Percentiles rank a stretch among this genome's conserved stretches.
Evolutionary conservation across 176 grass and related monocot species (phyloP).

Genomic region (Cenchrus purpureus): DNA sequence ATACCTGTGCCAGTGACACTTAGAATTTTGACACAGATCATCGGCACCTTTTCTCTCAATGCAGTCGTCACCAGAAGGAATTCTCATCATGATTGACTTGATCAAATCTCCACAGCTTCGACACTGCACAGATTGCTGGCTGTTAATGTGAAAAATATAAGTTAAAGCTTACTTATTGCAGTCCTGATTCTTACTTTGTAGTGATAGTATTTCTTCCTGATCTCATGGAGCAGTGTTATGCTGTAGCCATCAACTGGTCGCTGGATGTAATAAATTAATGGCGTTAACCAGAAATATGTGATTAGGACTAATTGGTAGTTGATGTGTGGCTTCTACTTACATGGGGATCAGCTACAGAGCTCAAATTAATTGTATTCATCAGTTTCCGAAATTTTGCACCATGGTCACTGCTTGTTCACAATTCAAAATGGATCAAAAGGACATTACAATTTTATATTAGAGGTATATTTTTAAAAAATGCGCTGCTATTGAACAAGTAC

Average conservation of each 20-base stretch:
- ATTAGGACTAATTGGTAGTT: conserved; percentile 7
- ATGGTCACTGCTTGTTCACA: conserved; percentile 63
- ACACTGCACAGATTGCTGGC: conserved; percentile 51
- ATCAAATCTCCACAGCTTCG: conserved; percentile 56
- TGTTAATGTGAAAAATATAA: conserved; percentile 43
- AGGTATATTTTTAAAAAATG: background rate
- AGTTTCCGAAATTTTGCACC: conserved; percentile 55
- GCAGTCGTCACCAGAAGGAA: conserved; percentile 56
- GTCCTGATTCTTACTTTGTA: conserved; percentile 46
- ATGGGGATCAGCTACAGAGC: conserved; percentile 50
- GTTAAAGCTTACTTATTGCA: conserved; percentile 28
- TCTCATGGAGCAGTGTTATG: conserved; percentile 47
- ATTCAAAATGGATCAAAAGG: conserved; percentile 24
- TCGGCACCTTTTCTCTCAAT: conserved; percentile 48
- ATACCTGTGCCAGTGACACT: conserved; percentile 73
- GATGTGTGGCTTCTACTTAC: conserved; percentile 41
- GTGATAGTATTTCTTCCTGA: conserved; percentile 45
- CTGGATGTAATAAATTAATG: conserved; percentile 49
- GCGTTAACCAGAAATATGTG: conserved; percentile 34
- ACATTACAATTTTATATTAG: conserved; percentile 9
- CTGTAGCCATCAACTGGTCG: conserved; percentile 68
- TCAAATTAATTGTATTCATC: conserved; percentile 64
- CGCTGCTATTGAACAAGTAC: conserved; percentile 32
- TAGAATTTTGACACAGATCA: conserved; percentile 41
- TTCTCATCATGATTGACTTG: conserved; percentile 47